Conservation (phyloP, 345 rosid species). For the Melaleuca quinquenervia region DNA sequence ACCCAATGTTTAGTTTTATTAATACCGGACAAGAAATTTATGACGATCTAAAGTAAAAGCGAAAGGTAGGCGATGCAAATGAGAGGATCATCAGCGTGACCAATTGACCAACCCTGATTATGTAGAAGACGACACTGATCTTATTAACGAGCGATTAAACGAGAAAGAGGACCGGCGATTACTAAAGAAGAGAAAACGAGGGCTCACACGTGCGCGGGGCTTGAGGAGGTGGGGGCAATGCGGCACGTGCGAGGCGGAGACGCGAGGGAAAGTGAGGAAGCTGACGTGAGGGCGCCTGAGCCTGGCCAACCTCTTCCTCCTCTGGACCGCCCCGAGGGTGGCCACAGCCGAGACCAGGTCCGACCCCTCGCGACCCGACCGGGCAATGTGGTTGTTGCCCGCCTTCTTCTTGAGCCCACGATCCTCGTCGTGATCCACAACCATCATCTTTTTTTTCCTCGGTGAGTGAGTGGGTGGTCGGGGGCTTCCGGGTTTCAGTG, state of each 20-base stretch:
- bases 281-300: constrained; percentile 60
- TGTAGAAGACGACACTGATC: background rate
- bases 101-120: background rate
- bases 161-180: background rate
- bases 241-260: constrained; percentile 28
- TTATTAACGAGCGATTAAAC: background rate
- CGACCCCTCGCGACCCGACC: constrained; percentile 31
- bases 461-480: constrained; percentile 4
- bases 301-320: constrained; percentile 88
- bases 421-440: constrained; percentile 13
- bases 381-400: background rate
- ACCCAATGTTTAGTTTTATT: background rate
- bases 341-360: constrained; percentile 28
- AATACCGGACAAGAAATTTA: background rate
- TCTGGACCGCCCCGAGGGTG: constrained; percentile 44
- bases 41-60: background rate
- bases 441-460: background rate
- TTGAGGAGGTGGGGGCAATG: background rate
- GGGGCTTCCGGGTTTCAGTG: constrained; percentile 22
- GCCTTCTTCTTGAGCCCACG: background rate
- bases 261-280: constrained; percentile 23
- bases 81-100: background rate
- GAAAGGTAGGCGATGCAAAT: background rate
- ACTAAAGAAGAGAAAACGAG: background rate
- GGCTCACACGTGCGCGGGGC: background rate